Evolutionary conservation across 257 asterid species (phyloP).

Genomic region (Mentha longifolia): DNA sequence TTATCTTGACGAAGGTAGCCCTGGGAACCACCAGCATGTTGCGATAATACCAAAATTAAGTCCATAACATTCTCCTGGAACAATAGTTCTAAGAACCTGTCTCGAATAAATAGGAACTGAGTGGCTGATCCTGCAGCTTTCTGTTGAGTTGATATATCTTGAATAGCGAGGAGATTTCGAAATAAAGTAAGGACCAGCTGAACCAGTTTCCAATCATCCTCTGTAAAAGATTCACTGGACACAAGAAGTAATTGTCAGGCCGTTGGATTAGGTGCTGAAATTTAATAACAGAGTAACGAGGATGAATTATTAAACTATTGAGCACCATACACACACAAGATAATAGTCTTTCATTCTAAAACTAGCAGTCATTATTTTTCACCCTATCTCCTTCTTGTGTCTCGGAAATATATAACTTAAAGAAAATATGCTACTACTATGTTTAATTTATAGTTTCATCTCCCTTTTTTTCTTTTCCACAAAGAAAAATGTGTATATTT

Average conservation of each 20-base stretch:
- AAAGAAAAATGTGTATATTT: not conserved
- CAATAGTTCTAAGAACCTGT: constrained; percentile 71
- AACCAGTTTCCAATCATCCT: constrained; percentile 97
- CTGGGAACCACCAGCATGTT: constrained; percentile 76
- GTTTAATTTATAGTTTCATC: not conserved
- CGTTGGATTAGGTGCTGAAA: constrained; percentile 22
- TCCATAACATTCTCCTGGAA: constrained; percentile 96
- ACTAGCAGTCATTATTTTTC: not conserved
- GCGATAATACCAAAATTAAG: constrained; percentile 72
- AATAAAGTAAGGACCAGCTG: constrained; percentile 90
- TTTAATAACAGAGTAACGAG: constrained; percentile 10
- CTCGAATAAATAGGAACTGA: constrained; percentile 68
- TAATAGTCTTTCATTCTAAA: not conserved
- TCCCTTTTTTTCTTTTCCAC: not conserved
- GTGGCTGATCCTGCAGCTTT: constrained; percentile 78
- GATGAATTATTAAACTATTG: constrained; percentile 3
- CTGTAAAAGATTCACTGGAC: constrained; percentile 84
- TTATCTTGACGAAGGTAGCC: constrained; percentile 85
- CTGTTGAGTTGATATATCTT: constrained; percentile 82
- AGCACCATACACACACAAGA: not conserved
- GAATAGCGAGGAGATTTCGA: constrained; percentile 84
- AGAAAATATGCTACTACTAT: not conserved
- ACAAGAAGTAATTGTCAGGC: constrained; percentile 32
- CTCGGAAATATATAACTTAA: not conserved
- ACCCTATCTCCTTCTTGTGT: not conserved